Evolutionary conservation across 2,329 filamentous ascomycete genomes (phyloP).

Genomic region (Chrysosporium queenslandicum): DNA sequence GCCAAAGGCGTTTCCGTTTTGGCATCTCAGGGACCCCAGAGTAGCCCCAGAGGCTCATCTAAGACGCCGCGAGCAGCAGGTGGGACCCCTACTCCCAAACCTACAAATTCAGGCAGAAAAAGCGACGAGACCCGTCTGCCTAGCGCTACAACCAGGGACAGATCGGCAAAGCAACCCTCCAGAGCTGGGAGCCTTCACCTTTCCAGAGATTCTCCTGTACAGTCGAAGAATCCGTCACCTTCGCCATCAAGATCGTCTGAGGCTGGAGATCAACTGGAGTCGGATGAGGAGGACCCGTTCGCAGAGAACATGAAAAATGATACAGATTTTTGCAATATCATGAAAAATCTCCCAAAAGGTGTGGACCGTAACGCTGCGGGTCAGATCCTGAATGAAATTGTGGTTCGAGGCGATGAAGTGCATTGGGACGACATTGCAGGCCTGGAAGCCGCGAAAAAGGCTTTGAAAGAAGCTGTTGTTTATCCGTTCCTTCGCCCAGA

Average conservation of each 20-base stretch:
- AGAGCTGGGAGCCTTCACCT: background rate
- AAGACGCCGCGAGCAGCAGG: background rate
- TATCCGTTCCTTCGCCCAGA: slow-evolving; percentile 94
- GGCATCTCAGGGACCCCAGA: background rate
- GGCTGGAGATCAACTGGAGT: slow-evolving; percentile 17
- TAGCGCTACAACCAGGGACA: background rate
- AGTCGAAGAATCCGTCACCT: background rate
- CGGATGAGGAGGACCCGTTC: slow-evolving; percentile 24
- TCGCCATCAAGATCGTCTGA: background rate
- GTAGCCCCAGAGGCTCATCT: background rate
- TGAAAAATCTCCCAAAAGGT: slow-evolving; percentile 70
- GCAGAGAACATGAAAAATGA: slow-evolving; percentile 20
- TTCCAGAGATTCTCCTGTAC: background rate
- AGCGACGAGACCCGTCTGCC: background rate
- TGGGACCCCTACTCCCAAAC: background rate
- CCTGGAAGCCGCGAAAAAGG: slow-evolving; percentile 78
- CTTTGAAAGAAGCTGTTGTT: slow-evolving; percentile 88
- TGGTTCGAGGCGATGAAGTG: slow-evolving; percentile 87
- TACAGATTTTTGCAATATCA: slow-evolving; percentile 49
- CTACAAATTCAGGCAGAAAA: background rate
- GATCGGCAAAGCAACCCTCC: background rate
- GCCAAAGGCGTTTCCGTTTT: background rate
- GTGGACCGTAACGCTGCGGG: slow-evolving; percentile 74
- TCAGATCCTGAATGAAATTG: slow-evolving; percentile 91
- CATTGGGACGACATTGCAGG: slow-evolving; percentile 92